Percentiles rank a stretch among this genome's conserved stretches.
phyloP scores from a whole-genome alignment of 805 yeast genomes.

The Myxozyma udenii region DNA sequence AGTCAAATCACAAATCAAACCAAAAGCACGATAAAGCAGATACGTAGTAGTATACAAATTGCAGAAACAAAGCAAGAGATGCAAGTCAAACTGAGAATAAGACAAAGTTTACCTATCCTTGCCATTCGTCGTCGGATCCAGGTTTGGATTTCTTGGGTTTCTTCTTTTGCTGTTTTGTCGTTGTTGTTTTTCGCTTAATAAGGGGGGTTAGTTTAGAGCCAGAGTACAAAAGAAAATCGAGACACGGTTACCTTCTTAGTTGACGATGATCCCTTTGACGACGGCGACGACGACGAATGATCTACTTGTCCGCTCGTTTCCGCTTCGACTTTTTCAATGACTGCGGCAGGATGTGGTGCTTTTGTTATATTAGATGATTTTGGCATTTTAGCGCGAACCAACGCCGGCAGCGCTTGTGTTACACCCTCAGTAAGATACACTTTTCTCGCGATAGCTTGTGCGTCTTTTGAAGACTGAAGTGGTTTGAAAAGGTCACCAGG shows the following conservation, averaged over 20 bases:
- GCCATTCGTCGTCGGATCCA: constrained; percentile 16
- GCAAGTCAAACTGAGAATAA: too few species aligned
- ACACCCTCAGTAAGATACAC: constrained; percentile 13
- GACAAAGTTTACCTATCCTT: too few species aligned
- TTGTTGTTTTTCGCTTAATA: constrained; percentile 10
- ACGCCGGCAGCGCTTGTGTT: constrained; percentile 11
- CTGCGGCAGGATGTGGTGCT: background rate
- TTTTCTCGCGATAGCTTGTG: constrained; percentile 42
- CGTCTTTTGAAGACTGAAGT: constrained; percentile 54
- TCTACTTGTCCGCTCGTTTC: too few species aligned
- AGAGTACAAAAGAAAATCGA: background rate
- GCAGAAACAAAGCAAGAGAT: too few species aligned
- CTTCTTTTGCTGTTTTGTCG: constrained; percentile 9
- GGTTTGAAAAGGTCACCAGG: constrained; percentile 70
- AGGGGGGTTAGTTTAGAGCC: background rate
- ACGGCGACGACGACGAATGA: too few species aligned
- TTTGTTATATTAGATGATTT: background rate
- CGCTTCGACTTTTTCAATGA: background rate
- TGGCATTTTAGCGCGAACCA: constrained; percentile 4
- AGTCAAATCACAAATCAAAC: too few species aligned
- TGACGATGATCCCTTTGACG: background rate
- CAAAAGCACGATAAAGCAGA: too few species aligned
- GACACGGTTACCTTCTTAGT: constrained; percentile 4
- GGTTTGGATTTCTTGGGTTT: constrained; percentile 4
- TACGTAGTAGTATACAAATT: too few species aligned